Percentiles rank a stretch among this genome's conserved stretches.
These are phyloP conservation scores for Nannochloris sp. DNA, from an alignment of 139 green algal species.

Conservation along the genomic window DNA sequence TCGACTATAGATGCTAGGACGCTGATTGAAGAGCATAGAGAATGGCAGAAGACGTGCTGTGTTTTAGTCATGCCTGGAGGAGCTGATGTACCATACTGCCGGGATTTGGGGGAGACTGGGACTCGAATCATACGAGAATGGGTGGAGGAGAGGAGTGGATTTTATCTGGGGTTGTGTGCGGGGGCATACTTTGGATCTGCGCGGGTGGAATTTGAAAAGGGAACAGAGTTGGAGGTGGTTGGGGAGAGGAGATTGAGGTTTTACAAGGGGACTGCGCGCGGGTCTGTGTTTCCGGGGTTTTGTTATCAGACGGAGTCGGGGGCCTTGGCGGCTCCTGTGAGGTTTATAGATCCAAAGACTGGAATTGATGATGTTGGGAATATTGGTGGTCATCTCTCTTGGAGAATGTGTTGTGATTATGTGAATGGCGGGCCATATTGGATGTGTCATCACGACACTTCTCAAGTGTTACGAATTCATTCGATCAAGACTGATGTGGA, in stretches of 20 bases:
- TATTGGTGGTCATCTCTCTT: slow-evolving; percentile 1
- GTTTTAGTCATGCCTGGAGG: slow-evolving; percentile 62
- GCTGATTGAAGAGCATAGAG: background rate
- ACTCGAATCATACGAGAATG: slow-evolving; percentile 51
- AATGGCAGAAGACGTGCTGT: slow-evolving; percentile 27
- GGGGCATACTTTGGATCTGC: slow-evolving; percentile 60
- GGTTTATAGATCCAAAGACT: slow-evolving; percentile 5
- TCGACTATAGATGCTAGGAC: too few species aligned
- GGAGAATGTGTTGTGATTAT: slow-evolving; percentile 42
- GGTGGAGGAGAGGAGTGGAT: slow-evolving; percentile 32
- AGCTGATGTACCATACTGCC: slow-evolving; percentile 67
- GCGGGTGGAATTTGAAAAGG: slow-evolving; percentile 52
- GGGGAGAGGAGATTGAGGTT: slow-evolving; percentile 54
- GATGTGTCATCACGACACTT: too few species aligned
- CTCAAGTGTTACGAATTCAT: too few species aligned
- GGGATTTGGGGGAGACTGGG: slow-evolving; percentile 50
- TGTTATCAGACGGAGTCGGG: slow-evolving; percentile 41
- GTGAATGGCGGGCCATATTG: slow-evolving; percentile 61
- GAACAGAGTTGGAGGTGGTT: slow-evolving; percentile 40
- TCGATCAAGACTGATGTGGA: background rate
- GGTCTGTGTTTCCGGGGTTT: slow-evolving; percentile 42
- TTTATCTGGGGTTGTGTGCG: slow-evolving; percentile 64
- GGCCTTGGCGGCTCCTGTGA: slow-evolving; percentile 29
- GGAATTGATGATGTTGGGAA: background rate
- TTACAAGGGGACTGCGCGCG: slow-evolving; percentile 42